phyloP scores from a whole-genome alignment of 306 rosid genomes.

The Acmispon strigosus region DNA sequence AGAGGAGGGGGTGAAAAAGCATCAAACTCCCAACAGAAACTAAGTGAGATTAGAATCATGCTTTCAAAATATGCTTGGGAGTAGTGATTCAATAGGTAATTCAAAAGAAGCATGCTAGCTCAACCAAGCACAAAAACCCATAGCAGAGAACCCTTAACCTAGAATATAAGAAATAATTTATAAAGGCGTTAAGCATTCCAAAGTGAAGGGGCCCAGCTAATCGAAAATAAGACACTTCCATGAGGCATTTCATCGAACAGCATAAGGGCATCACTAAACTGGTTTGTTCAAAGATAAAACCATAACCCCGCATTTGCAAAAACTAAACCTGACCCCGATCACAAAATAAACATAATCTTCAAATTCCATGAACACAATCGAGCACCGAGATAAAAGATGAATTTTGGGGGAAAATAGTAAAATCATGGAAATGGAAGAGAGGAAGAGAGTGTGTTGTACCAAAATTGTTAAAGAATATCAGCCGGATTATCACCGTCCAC shows the following conservation, averaged over 20 bases:
- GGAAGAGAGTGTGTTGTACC: background rate
- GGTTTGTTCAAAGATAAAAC: background rate
- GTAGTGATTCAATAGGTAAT: background rate
- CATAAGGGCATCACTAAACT: background rate
- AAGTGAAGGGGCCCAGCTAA: background rate
- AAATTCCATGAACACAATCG: background rate
- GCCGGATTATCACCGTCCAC: too few species aligned
- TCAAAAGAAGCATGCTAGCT: background rate
- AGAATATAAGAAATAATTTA: background rate
- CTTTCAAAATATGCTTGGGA: background rate
- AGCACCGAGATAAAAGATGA: background rate
- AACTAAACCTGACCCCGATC: background rate
- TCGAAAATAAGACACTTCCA: background rate
- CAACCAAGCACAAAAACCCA: background rate
- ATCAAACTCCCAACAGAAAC: background rate
- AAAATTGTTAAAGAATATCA: background rate
- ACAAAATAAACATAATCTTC: background rate
- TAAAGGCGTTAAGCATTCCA: background rate
- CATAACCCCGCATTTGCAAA: background rate
- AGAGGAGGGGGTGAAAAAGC: background rate
- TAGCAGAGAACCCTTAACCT: background rate
- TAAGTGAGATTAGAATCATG: background rate
- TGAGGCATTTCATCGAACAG: constrained; percentile 17
- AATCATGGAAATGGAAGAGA: background rate
- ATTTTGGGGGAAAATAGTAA: background rate